phyloP scores from a whole-genome alignment of 2,329 filamentous ascomycete genomes.

The Cordyceps fumosorosea region DNA sequence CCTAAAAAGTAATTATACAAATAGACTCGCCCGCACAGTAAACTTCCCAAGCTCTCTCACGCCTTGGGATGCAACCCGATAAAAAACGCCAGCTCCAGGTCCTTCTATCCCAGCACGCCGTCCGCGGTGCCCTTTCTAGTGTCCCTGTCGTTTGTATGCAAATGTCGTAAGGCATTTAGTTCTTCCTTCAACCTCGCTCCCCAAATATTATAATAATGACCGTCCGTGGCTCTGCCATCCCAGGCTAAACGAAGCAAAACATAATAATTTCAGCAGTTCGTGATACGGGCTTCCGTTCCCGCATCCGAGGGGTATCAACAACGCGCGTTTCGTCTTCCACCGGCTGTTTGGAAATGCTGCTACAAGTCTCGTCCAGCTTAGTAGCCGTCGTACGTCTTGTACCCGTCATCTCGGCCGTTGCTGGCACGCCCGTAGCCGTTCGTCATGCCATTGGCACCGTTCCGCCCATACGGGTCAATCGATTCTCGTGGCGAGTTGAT shows the following conservation, averaged over 20 bases:
- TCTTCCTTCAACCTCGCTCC: conserved; percentile 3
- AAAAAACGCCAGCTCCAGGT: conserved; percentile 9
- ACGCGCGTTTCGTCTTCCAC: not conserved
- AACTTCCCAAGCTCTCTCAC: not conserved
- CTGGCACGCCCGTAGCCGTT: conserved; percentile 36
- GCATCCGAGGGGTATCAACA: conserved; percentile 10
- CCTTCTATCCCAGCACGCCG: conserved; percentile 8
- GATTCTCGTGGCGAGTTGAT: conserved; percentile 62
- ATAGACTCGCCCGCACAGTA: not conserved
- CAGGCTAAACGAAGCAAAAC: conserved; percentile 5
- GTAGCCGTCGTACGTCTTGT: conserved; percentile 33
- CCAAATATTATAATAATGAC: not conserved
- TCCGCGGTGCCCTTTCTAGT: conserved; percentile 3
- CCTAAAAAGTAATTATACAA: conserved; percentile 8
- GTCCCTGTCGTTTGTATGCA: conserved; percentile 10
- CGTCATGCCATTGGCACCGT: conserved; percentile 24
- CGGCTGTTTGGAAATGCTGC: not conserved
- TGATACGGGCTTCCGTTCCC: not conserved
- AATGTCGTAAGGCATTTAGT: conserved; percentile 6
- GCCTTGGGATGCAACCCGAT: not conserved
- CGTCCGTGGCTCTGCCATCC: conserved; percentile 5
- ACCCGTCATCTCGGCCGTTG: conserved; percentile 28
- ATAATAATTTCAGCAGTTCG: conserved; percentile 10
- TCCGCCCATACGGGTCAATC: conserved; percentile 33
- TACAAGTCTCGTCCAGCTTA: conserved; percentile 19